These are phyloP conservation scores for Camellia lanceoleosa DNA, from an alignment of 148 eudicot species.

Conservation along the genomic window DNA sequence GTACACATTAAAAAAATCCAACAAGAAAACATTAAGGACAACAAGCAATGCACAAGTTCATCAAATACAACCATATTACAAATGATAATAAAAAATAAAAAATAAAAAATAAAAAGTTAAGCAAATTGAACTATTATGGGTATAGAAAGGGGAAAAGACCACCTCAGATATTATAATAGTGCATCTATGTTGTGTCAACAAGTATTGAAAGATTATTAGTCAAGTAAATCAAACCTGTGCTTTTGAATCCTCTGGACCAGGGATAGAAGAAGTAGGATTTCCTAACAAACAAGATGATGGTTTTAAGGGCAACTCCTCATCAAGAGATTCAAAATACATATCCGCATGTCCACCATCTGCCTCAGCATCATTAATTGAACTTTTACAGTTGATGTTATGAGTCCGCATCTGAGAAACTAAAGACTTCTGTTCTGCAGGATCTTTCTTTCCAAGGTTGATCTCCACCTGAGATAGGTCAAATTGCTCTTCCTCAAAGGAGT, in stretches of 20 bases:
- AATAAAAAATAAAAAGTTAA: neutral
- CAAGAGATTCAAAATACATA: conserved; percentile 23
- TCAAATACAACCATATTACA: neutral
- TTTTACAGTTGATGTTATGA: conserved; percentile 17
- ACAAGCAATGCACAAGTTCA: conserved; percentile 2
- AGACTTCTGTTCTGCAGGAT: conserved; percentile 33
- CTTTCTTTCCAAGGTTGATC: conserved; percentile 26
- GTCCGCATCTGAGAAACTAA: conserved; percentile 29
- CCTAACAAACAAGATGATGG: conserved; percentile 19
- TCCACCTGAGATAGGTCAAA: conserved; percentile 26
- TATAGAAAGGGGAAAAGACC: neutral
- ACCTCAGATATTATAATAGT: neutral
- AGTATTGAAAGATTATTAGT: conserved; percentile 9
- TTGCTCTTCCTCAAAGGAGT: conserved; percentile 31
- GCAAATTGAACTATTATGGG: neutral
- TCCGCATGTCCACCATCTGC: conserved; percentile 24
- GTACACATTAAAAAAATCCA: neutral
- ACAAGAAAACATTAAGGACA: neutral
- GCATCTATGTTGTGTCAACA: neutral
- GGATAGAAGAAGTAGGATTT: conserved; percentile 20
- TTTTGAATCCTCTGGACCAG: conserved; percentile 22
- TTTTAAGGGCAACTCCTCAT: conserved; percentile 22
- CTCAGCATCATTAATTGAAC: conserved; percentile 22
- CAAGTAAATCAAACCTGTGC: conserved; percentile 42
- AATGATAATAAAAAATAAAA: neutral